phyloP scores from a whole-genome alignment of 352 stramenopile species.

The Phytopythium litorale region DNA sequence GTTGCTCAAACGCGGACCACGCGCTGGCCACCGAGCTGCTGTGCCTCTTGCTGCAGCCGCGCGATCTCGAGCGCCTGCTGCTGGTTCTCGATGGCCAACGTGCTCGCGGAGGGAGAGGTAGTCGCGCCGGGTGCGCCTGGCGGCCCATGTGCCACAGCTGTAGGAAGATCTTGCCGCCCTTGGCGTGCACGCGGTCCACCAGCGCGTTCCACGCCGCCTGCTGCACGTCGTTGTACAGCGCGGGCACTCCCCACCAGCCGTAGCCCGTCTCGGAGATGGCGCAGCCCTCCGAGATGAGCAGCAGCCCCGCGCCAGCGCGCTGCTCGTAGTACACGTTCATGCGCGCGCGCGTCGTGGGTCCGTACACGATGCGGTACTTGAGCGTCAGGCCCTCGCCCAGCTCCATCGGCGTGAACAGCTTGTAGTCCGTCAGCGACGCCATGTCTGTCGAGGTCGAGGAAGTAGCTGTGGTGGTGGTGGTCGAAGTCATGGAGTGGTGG shows the following conservation, averaged over 20 bases:
- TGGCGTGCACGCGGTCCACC: conserved; percentile 62
- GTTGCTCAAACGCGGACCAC: too few species aligned
- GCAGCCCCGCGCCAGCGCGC: conserved; percentile 18
- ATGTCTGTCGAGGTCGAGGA: too few species aligned
- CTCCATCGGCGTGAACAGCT: conserved; percentile 24
- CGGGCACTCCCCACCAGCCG: conserved; percentile 33
- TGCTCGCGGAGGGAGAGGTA: conserved; percentile 7
- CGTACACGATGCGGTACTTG: conserved; percentile 39
- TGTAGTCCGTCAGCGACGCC: conserved; percentile 9
- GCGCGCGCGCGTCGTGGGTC: conserved; percentile 28
- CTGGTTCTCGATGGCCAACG: conserved; percentile 24
- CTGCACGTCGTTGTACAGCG: conserved; percentile 41
- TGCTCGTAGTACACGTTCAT: conserved; percentile 37
- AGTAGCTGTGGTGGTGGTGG: too few species aligned
- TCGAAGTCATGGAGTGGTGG: too few species aligned
- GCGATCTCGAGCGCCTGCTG: conserved; percentile 23
- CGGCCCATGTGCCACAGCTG: conserved; percentile 73
- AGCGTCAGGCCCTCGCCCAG: conserved; percentile 20
- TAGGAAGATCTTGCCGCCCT: conserved; percentile 43
- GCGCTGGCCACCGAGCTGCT: conserved; percentile 17
- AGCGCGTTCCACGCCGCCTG: conserved; percentile 33
- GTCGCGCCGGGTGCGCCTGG: conserved; percentile 18
- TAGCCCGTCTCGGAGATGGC: conserved; percentile 28
- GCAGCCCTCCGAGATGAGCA: conserved; percentile 18
- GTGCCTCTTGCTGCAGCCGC: conserved; percentile 21